These are phyloP conservation scores for Leucaena leucocephala DNA, from an alignment of 306 rosid genomes.

Conservation along the genomic window DNA sequence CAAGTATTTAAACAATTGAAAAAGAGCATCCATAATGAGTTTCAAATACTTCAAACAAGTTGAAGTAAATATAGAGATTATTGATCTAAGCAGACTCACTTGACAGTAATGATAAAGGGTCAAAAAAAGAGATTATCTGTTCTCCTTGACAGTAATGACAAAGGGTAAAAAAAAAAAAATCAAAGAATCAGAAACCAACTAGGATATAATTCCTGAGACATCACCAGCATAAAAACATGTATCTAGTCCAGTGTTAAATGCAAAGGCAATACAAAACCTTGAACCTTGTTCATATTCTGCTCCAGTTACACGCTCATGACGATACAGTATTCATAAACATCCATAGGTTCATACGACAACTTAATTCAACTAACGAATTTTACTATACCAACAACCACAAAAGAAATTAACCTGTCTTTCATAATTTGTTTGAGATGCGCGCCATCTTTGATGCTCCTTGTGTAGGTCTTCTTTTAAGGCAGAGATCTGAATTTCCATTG, in stretches of 20 bases:
- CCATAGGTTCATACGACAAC: conserved; percentile 14
- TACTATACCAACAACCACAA: not conserved
- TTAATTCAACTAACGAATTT: conserved; percentile 1
- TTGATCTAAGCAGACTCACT: not conserved
- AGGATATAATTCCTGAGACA: not conserved
- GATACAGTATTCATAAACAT: not conserved
- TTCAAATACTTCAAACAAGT: conserved; percentile 8
- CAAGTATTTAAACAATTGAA: conserved; percentile 4
- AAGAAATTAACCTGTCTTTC: conserved; percentile 80
- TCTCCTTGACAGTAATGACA: not conserved
- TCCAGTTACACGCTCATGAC: not conserved
- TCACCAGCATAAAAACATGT: not conserved
- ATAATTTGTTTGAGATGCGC: conserved; percentile 80
- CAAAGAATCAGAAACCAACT: not conserved
- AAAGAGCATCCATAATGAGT: not conserved
- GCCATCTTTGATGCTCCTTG: conserved; percentile 77
- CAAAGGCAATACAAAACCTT: not conserved
- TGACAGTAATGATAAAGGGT: not conserved
- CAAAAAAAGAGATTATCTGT: not conserved
- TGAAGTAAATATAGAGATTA: not conserved
- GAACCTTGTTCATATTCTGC: not conserved
- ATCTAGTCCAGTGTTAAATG: not conserved
- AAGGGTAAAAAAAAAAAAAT: not conserved
- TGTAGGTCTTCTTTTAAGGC: conserved; percentile 76
- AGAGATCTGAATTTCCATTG: conserved; percentile 73